Conservation (phyloP, 179 eudicot genomes). For the Nepenthes alata region DNA sequence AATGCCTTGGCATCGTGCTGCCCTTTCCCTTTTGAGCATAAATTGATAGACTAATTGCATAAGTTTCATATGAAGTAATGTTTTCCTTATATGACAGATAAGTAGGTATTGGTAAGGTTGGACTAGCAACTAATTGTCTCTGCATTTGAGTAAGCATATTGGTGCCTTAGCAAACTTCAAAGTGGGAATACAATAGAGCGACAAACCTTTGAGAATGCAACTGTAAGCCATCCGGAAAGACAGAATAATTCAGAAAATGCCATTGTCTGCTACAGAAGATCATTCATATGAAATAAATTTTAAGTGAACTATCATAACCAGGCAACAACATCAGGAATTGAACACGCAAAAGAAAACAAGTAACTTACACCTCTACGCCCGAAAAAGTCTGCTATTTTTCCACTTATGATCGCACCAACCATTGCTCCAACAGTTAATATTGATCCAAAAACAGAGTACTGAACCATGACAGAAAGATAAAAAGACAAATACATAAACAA, state of each 20-base stretch:
- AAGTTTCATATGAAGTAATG: not conserved
- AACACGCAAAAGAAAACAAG: not conserved
- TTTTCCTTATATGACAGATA: not conserved
- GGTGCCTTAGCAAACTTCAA: not conserved
- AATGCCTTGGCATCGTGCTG: too few species aligned
- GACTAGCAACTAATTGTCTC: not conserved
- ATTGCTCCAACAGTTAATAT: constrained; percentile 70
- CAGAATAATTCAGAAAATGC: constrained; percentile 52
- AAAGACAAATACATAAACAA: not conserved
- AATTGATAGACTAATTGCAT: too few species aligned
- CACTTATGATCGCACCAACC: constrained; percentile 65
- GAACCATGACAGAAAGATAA: not conserved
- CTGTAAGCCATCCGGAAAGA: constrained; percentile 47
- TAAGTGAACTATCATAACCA: not conserved
- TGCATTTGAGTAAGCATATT: too few species aligned
- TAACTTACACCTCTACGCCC: constrained; percentile 59
- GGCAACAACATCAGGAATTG: not conserved
- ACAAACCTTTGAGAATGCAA: constrained; percentile 41
- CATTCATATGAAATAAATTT: not conserved
- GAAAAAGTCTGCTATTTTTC: constrained; percentile 48
- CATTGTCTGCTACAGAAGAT: constrained; percentile 43
- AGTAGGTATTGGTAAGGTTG: not conserved
- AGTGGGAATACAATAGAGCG: not conserved
- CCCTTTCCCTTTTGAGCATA: too few species aligned
- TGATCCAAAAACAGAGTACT: constrained; percentile 71